Evolutionary conservation across 352 stramenopile genomes (phyloP).

Genomic region (Globisporangium radiosum): DNA sequence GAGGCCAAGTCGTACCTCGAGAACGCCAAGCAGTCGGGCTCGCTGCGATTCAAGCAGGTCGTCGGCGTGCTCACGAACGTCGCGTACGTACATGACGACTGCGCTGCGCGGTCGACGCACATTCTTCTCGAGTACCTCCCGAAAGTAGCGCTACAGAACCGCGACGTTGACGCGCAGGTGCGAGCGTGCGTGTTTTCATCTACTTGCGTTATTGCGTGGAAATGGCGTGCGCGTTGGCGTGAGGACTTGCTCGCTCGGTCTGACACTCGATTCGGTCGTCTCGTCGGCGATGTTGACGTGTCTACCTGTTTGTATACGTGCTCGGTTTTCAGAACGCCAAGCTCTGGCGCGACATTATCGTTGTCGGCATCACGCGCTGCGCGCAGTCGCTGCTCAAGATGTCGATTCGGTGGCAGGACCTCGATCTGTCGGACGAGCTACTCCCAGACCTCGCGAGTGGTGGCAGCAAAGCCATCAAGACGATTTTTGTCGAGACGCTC

Average conservation of each 20-base stretch:
- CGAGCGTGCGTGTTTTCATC: too few species aligned
- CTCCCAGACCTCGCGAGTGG: slow-evolving; percentile 24
- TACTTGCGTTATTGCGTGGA: too few species aligned
- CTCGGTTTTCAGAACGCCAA: slow-evolving; percentile 26
- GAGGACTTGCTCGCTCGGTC: too few species aligned
- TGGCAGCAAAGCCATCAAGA: slow-evolving; percentile 5
- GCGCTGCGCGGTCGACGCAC: slow-evolving; percentile 10
- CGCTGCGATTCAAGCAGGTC: slow-evolving; percentile 56
- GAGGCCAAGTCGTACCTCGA: slow-evolving; percentile 61
- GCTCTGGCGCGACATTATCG: slow-evolving; percentile 44
- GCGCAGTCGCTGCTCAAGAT: slow-evolving; percentile 63
- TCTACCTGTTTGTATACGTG: too few species aligned
- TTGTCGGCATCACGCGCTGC: slow-evolving; percentile 43
- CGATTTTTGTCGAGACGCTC: slow-evolving; percentile 47
- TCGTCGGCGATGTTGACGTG: too few species aligned
- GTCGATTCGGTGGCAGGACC: slow-evolving; percentile 55
- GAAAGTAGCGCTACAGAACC: slow-evolving; percentile 10
- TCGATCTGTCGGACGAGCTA: slow-evolving; percentile 51
- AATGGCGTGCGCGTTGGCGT: too few species aligned
- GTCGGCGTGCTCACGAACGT: slow-evolving; percentile 66
- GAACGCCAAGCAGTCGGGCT: slow-evolving; percentile 51
- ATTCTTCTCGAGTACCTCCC: slow-evolving; percentile 11
- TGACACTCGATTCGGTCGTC: too few species aligned
- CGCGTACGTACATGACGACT: slow-evolving; percentile 19
- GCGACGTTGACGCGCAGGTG: slow-evolving; percentile 40